phyloP scores from a whole-genome alignment of 305 asterid species.

The Lippia alba region DNA sequence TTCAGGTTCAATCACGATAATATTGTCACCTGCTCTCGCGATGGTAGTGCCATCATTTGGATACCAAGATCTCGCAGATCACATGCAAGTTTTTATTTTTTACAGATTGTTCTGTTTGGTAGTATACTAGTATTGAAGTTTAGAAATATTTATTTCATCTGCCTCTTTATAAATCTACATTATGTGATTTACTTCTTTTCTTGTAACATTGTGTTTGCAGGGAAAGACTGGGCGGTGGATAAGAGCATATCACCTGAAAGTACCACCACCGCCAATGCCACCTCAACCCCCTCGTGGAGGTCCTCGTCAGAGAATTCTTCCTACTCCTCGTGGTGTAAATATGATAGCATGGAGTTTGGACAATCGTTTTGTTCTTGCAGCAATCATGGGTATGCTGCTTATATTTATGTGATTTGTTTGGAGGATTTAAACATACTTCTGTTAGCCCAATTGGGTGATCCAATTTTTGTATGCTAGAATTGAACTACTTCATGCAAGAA shows the following conservation, averaged over 20 bases:
- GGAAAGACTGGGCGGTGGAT: conserved; percentile 95
- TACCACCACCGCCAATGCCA: conserved; percentile 98
- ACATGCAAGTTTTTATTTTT: conserved; percentile 62
- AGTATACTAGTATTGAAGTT: conserved; percentile 4
- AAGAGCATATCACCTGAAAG: conserved; percentile 95
- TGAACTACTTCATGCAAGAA: conserved; percentile 19
- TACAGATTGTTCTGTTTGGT: conserved; percentile 25
- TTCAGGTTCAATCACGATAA: conserved; percentile 94
- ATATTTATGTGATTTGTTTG: conserved; percentile 33
- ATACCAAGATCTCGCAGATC: conserved; percentile 96
- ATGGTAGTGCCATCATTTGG: conserved; percentile 99
- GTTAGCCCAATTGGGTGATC: conserved; percentile 15
- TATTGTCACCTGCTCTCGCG: conserved; percentile 98
- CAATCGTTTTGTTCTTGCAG: conserved; percentile 99
- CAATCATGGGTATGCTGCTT: conserved; percentile 88
- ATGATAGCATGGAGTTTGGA: conserved; percentile 99
- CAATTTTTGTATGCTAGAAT: conserved; percentile 17
- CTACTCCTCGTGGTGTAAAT: conserved; percentile 99
- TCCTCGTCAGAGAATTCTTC: conserved; percentile 97
- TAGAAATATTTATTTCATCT: conserved; percentile 19
- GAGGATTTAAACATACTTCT: conserved; percentile 17
- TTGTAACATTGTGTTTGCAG: conserved; percentile 45
- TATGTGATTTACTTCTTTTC: conserved; percentile 27
- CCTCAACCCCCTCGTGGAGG: conserved; percentile 99
- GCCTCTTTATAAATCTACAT: conserved; percentile 17